Percentiles rank a stretch among this genome's conserved stretches.
Evolutionary conservation across 2,329 filamentous ascomycete species (phyloP).

Genomic region (Trichoderma sp.): DNA sequence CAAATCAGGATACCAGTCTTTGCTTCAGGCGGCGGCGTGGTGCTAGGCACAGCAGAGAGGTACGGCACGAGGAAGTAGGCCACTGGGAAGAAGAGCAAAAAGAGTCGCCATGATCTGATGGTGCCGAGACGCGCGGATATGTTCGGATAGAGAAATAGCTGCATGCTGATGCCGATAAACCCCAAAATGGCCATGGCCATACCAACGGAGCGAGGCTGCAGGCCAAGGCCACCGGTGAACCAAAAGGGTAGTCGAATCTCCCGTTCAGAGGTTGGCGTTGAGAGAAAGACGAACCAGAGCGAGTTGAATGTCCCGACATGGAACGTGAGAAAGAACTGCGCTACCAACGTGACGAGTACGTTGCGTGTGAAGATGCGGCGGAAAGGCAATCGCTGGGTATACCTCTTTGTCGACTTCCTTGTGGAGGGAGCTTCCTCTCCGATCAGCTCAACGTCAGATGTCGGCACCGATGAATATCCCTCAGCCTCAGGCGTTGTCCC

Average conservation of each 20-base stretch:
- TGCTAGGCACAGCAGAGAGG: constrained; percentile 65
- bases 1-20: constrained; percentile 62
- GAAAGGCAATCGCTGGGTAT: constrained; percentile 53
- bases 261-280: constrained; percentile 56
- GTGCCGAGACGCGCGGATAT: constrained; percentile 69
- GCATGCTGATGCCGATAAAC: constrained; percentile 69
- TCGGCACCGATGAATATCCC: constrained; percentile 31
- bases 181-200: constrained; percentile 77
- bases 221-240: constrained; percentile 75
- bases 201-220: constrained; percentile 71
- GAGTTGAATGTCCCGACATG: constrained; percentile 77
- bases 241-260: constrained; percentile 52
- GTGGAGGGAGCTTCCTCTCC: constrained; percentile 6
- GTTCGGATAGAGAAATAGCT: constrained; percentile 63
- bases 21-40: constrained; percentile 49
- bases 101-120: constrained; percentile 66
- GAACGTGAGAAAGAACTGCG: constrained; percentile 69
- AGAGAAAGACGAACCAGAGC: constrained; percentile 75
- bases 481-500: constrained; percentile 1
- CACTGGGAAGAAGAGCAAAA: constrained; percentile 68
- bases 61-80: constrained; percentile 71
- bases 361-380: constrained; percentile 57
- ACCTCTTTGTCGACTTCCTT: constrained; percentile 35
- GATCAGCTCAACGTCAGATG: constrained; percentile 28
- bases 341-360: constrained; percentile 56